phyloP scores from a whole-genome alignment of 352 stramenopile species.

The Globisporangium alternatum region DNA sequence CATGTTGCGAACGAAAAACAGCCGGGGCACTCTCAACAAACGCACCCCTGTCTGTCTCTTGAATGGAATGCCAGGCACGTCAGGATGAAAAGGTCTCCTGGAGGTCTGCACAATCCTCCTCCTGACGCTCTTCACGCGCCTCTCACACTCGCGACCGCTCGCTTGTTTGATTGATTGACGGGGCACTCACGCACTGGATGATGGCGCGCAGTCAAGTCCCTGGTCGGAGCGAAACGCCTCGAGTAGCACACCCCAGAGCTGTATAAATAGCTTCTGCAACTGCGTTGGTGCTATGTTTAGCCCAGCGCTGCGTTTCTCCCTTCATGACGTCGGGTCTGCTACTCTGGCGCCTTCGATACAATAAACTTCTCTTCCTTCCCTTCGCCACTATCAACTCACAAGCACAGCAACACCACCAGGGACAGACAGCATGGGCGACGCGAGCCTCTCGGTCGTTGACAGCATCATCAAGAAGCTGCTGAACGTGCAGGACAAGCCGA shows the following conservation, averaged over 20 bases:
- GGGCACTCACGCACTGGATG: neutral
- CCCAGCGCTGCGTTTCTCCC: neutral
- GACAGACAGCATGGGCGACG: constrained; percentile 39
- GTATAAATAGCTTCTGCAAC: neutral
- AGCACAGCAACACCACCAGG: neutral
- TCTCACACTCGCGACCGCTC: neutral
- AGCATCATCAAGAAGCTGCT: constrained; percentile 66
- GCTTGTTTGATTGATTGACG: neutral
- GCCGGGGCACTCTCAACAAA: neutral
- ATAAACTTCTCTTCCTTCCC: neutral
- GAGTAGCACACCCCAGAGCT: neutral
- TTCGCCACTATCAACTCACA: neutral
- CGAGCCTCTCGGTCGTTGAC: constrained; percentile 51
- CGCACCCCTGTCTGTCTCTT: neutral
- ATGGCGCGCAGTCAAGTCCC: neutral
- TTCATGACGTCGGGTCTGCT: neutral
- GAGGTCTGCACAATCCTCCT: too few species aligned
- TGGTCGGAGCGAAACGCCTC: neutral
- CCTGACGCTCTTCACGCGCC: too few species aligned
- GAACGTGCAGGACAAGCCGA: constrained; percentile 50
- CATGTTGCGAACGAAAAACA: constrained; percentile 9
- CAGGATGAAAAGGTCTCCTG: too few species aligned
- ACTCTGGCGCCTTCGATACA: neutral
- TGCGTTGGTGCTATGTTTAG: constrained; percentile 1
- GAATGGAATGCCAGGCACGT: neutral